These are phyloP conservation scores for Camelina neglecta DNA, from an alignment of 345 rosid species.

Conservation along the genomic window DNA sequence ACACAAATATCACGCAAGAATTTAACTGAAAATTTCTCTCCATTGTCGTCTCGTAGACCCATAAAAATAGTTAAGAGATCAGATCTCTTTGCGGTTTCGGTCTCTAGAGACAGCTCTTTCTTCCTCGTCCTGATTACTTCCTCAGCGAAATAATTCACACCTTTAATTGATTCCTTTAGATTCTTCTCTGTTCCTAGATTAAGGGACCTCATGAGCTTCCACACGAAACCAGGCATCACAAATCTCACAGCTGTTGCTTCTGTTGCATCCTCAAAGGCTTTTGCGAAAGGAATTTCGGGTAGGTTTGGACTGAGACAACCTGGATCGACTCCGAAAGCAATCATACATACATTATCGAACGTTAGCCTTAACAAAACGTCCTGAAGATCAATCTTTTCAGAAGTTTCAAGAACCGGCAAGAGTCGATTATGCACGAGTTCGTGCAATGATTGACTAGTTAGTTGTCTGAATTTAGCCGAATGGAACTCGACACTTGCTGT, in stretches of 20 bases:
- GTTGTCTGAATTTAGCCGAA: slow-evolving; percentile 67
- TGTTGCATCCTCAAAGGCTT: slow-evolving; percentile 85
- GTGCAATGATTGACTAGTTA: slow-evolving; percentile 64
- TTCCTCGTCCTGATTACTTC: slow-evolving; percentile 69
- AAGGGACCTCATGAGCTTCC: slow-evolving; percentile 76
- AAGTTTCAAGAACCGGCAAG: slow-evolving; percentile 60
- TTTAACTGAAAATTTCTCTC: slow-evolving; percentile 62
- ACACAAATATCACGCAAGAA: slow-evolving; percentile 84
- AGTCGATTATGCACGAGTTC: slow-evolving; percentile 79
- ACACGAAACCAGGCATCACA: slow-evolving; percentile 64
- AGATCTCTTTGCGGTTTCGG: slow-evolving; percentile 46
- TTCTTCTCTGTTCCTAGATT: slow-evolving; percentile 66
- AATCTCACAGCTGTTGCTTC: slow-evolving; percentile 68
- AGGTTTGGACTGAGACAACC: slow-evolving; percentile 66
- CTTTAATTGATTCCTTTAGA: slow-evolving; percentile 65
- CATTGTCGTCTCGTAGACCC: slow-evolving; percentile 48
- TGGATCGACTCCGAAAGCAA: slow-evolving; percentile 88
- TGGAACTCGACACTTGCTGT: slow-evolving; percentile 86
- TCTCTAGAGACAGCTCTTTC: slow-evolving; percentile 54
- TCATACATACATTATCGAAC: slow-evolving; percentile 87
- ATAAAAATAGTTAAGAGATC: slow-evolving; percentile 74
- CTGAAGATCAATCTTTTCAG: slow-evolving; percentile 62
- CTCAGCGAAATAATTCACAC: slow-evolving; percentile 70
- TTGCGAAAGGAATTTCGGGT: slow-evolving; percentile 76
- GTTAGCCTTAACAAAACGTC: slow-evolving; percentile 75